A percentile compares a stretch with the other conserved stretches of the same genome.
Conservation (phyloP, 495 filamentous ascomycete genomes). For the Podospora bellae-mahoneyi region DNA sequence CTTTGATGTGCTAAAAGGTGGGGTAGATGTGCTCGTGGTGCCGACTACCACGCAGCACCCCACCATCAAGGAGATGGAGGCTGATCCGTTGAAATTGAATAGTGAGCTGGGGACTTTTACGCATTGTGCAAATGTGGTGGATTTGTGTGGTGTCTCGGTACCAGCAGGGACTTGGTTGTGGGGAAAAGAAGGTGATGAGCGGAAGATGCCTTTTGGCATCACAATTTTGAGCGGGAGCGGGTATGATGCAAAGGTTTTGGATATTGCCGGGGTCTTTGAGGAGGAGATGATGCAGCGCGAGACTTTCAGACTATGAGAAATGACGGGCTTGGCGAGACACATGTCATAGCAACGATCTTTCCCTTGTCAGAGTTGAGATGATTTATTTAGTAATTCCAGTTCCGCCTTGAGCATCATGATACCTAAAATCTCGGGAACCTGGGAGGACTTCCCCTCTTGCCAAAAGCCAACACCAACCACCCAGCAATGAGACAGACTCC, state of each 20-base stretch:
- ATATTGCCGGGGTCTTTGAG: constrained; percentile 55
- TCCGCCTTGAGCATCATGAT: neutral
- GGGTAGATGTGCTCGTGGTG: constrained; percentile 58
- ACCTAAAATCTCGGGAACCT: constrained; percentile 14
- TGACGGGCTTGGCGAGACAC: no score
- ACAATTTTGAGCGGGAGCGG: constrained; percentile 57
- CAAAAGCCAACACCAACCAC: constrained; percentile 42
- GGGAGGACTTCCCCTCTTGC: constrained; percentile 9
- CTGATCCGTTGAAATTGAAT: constrained; percentile 55
- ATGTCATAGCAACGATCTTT: constrained; percentile 8
- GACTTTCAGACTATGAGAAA: neutral
- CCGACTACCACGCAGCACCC: constrained; percentile 60
- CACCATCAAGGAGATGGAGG: constrained; percentile 54
- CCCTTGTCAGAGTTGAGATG: neutral
- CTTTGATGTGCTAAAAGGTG: constrained; percentile 42
- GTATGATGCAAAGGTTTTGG: constrained; percentile 54
- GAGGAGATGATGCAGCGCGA: constrained; percentile 18
- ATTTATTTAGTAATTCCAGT: neutral
- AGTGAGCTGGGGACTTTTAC: constrained; percentile 57
- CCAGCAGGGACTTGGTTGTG: constrained; percentile 48
- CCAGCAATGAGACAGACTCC: constrained; percentile 57
- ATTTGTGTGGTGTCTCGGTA: constrained; percentile 59
- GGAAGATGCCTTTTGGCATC: constrained; percentile 58
- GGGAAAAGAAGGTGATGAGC: constrained; percentile 28
- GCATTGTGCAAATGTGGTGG: constrained; percentile 63